Base-by-base conservation (phyloP, 2,329 filamentous ascomycete species). In the Gnomoniopsis sp. region DNA sequence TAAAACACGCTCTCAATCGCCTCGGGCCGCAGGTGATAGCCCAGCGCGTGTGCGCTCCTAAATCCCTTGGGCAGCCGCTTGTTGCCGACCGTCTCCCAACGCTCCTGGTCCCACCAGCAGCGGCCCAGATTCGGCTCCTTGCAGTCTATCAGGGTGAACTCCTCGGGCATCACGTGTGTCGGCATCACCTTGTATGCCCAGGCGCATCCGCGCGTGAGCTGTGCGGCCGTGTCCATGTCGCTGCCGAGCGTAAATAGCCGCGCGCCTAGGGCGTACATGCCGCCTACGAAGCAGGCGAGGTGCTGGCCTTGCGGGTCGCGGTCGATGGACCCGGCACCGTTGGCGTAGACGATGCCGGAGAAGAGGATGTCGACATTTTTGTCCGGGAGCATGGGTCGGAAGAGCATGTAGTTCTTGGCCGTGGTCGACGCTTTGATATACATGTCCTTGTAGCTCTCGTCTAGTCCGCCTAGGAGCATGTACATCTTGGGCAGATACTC, bases 401-500 rank as follows among this genome's bases (percentile, higher is more conserved):
- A 91, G 59, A 92, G 81, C 23, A 92, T 75, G 65, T 86, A 74
- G 53, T 85, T 77, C 58, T 81, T 82, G 2, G 83, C 82, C 0
- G 84, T 79, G 23, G 86, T 81, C 53, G 89, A 82, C 21, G 87
- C 82, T 47, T 75, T 76, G 53, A 81, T 74, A 65, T 91, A 89
- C 78, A 93, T 84, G 34, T 79, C 77, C 33, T 77, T 76, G 70
- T 92, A 92, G 61, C 85, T 79, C 1, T 77, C 72, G 49, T 85
- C 79, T 6, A 82, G 75, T 1, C 89, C 89, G 53, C 88, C 88
- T 0, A 93, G 80, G 10, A 93, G 77, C 44, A 71, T 71, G 63
- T 79, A 70, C 77, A 84, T 83, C 71, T 86, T 86, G 56, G 83
- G 78, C 19, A 86, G 75, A 63, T 86, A 86, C 64, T 86, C 83